Conservation (phyloP, 2,329 filamentous ascomycete species). For the Pseudogymnoascus verrucosus region DNA sequence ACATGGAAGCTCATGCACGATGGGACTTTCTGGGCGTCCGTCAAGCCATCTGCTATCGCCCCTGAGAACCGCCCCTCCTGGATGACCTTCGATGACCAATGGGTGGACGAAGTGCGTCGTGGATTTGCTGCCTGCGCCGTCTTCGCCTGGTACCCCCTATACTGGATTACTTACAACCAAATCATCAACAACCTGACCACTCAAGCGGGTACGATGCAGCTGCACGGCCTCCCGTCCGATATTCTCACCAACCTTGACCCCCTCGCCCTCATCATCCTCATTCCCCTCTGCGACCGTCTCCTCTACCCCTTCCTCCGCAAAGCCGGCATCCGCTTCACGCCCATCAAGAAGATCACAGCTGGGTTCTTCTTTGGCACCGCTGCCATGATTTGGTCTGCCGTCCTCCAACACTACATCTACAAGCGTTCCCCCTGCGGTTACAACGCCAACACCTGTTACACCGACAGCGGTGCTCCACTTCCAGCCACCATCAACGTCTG, state of each 20-base stretch:
- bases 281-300: conserved; percentile 42
- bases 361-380: conserved; percentile 47
- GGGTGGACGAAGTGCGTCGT: conserved; percentile 60
- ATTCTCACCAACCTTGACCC: conserved; percentile 52
- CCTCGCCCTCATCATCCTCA: conserved; percentile 49
- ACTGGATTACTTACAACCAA: conserved; percentile 58
- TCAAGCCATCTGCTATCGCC: conserved; percentile 46
- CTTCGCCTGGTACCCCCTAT: conserved; percentile 61
- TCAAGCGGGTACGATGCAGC: conserved; percentile 47
- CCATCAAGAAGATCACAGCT: conserved; percentile 48
- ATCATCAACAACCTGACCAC: conserved; percentile 60
- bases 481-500: conserved; percentile 43
- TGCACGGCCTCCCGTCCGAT: conserved; percentile 50
- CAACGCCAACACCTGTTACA: conserved; percentile 36
- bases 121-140: conserved; percentile 54
- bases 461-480: conserved; percentile 26
- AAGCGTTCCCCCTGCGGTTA: conserved; percentile 45
- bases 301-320: conserved; percentile 51
- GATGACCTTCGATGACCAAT: conserved; percentile 77
- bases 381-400: conserved; percentile 47
- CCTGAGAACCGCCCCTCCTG: conserved; percentile 58
- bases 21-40: conserved; percentile 49
- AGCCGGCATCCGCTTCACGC: conserved; percentile 45
- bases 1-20: conserved; percentile 50
- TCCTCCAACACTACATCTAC: conserved; percentile 53